Base-by-base conservation (phyloP, 441 rosid genomes). In the Erodium chrysanthum region DNA sequence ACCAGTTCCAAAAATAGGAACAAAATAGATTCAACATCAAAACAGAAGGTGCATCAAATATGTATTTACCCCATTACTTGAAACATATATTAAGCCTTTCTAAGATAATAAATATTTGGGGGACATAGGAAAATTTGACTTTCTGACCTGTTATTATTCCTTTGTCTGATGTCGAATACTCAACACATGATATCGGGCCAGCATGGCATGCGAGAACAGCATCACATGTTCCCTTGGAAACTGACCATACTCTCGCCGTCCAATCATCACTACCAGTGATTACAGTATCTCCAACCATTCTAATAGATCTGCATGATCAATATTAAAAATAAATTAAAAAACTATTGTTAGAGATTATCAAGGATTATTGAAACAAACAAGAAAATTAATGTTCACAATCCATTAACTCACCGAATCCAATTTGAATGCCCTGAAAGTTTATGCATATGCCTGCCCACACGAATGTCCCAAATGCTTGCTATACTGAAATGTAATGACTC, bases 191-290 rank as follows among this genome's bases (percentile, higher is more conserved):
- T 72, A 91, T 81, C 9, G 99, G 96, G 66, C 99, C 96, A 69
- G 96, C 97, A 78, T 94, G 99, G 79, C 97, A 91, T 60, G 99
- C 96, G 56, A 94, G 85, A 72, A 94, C 96, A 37, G 91, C 88
- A 66, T 91, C 94, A 67, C 97, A 89, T 44, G 90, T 78, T 73
- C 99, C 99, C 77, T 83, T 82, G 64, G 96, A 84, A 76, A 91
- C 86, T 68, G 99, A 88, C 99, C 99, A 94, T 56, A 94, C 81
- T 83, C 99, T 85, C 67, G 99, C 99, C 0, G 99, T 94, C 99
- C 99, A 94, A 76, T 94, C 99, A 83, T 94, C 99, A 75, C 99
- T 86, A 66, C 97, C 99, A 62, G 97, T 94, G 70, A 94, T 77
- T 77, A 94, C 67, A 14, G 96, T 91, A 72, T 94, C 99, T 42